Base-by-base conservation (phyloP, 2,329 filamentous ascomycete species). In the Aspergillus candidus region DNA sequence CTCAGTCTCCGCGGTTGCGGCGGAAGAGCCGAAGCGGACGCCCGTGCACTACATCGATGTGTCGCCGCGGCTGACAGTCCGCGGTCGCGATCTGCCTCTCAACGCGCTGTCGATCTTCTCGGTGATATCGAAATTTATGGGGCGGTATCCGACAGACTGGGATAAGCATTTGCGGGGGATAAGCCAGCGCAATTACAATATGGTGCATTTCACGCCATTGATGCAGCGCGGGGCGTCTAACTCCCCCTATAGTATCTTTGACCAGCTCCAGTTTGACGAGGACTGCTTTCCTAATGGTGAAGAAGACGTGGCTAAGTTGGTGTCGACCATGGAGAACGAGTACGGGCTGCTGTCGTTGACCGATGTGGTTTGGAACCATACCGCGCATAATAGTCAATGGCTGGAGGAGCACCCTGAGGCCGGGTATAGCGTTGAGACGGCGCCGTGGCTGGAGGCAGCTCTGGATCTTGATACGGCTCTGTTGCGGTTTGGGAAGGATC, bases 351-450 rank as follows among this genome's bases (percentile, higher is more conserved):
- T 98, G 44, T 88, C 87, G 49, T 70, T 98, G 71, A 96, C 91
- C 1, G 93, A 98, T 64, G 91, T 98, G 49, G 94, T 98, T 35
- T 89, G 93, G 74, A 98, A 98, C 61, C 93, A 98, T 70, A 98
- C 93, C 4, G 91, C 93, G 6, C 80, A 96, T 72, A 97, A 97
- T 69, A 94, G 86, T 68, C 80, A 84, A 57, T 98, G 93, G 93
- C 77, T 98, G 10, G 77, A 94, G 61, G 85, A 94, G 48, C 91
- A 98, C 60, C 93, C 94, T 0, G 93, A 98, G 57, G 86, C 89
- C 35, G 93, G 93, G 12, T 98, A 98, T 75, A 98, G 94, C 63
- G 74, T 95, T 52, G 82, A 83, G 33, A 97, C 91, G 0, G 90
- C 93, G 0, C 93, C 93, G 8, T 81, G 79, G 74, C 65, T 84